Base-by-base conservation (phyloP, 768 basidiomycete species). In the Tricholomella constricta region DNA sequence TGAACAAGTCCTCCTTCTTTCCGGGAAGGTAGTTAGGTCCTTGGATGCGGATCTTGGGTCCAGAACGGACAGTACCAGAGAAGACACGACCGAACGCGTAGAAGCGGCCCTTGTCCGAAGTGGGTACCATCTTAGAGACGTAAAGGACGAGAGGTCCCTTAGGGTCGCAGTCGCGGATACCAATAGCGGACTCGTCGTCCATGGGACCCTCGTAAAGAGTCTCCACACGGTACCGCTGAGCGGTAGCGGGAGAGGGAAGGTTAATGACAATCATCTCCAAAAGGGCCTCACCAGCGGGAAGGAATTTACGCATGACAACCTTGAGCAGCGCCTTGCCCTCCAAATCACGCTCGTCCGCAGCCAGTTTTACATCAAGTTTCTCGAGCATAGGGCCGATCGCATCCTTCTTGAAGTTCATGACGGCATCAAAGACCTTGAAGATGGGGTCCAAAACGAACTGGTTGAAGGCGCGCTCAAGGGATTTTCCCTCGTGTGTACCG, bases 201-300 rank as follows among this genome's bases (percentile, higher is more conserved):
- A 98, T 94, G 65, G 97, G 97, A 70, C 97, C 97, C 71, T 99
- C 97, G 74, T 99, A 98, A 57, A 99, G 88, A 62, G 97, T 98
- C 82, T 98, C 94, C 51, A 97, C 95, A 83, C 97, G 95, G 77
- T 98, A 98, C 49, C 89, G 84, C 76, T 99, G 97, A 57, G 97
- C 97, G 57, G 96, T 98, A 52, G 86, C 86, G 52, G 95, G 96
- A 20, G 97, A 99, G 40, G 97, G 96, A 60, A 99, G 86, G 79
- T 98, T 93, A 75, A 99, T 92, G 81, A 98, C 94, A 74, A 98
- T 98, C 97, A 99, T 99, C 83, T 98, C 97, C 77, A 99, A 72
- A 63, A 99, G 87, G 41, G 95, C 89, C 75, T 99, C 97, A 67
- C 97, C 97, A 58, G 97, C 97, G 68, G 97, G 97, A 62, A 98